Conservation (phyloP, 2,329 filamentous ascomycete species). For the Botrytis elliptica region DNA sequence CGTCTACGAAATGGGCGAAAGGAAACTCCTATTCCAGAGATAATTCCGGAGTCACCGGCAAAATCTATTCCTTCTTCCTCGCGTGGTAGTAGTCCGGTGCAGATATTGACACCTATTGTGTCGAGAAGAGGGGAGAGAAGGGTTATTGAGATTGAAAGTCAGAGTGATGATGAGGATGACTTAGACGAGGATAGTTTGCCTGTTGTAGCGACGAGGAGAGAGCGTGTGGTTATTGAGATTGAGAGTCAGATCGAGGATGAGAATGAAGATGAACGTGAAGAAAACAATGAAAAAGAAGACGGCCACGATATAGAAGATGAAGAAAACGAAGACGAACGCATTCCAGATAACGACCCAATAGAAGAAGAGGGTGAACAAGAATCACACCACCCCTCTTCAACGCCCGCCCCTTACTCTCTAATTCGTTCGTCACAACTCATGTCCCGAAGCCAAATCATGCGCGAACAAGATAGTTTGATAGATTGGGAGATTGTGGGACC, state of each 20-base stretch:
- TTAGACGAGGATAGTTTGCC: background rate
- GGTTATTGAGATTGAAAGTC: background rate
- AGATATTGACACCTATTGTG: background rate
- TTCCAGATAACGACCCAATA: background rate
- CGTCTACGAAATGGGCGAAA: background rate
- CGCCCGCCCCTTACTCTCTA: conserved; percentile 7
- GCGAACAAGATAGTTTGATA: conserved; percentile 20
- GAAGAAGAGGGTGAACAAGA: background rate
- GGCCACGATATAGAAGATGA: background rate
- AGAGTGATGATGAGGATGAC: background rate
- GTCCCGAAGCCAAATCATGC: conserved; percentile 11
- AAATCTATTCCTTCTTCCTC: conserved; percentile 24
- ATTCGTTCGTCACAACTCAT: conserved; percentile 14
- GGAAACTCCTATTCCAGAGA: conserved; percentile 24
- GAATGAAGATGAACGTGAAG: background rate
- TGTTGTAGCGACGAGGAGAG: no score
- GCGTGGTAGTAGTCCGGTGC: background rate
- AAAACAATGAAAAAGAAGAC: background rate
- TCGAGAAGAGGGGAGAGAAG: background rate
- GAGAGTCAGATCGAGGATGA: conserved; percentile 1
- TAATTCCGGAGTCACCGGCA: conserved; percentile 35
- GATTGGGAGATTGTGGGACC: conserved; percentile 11
- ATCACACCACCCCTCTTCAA: background rate
- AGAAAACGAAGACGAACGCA: background rate
- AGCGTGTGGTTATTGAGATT: background rate